These are phyloP conservation scores for Monosporascus sp. DNA, from an alignment of 2,329 filamentous ascomycete species.

Conservation along the genomic window DNA sequence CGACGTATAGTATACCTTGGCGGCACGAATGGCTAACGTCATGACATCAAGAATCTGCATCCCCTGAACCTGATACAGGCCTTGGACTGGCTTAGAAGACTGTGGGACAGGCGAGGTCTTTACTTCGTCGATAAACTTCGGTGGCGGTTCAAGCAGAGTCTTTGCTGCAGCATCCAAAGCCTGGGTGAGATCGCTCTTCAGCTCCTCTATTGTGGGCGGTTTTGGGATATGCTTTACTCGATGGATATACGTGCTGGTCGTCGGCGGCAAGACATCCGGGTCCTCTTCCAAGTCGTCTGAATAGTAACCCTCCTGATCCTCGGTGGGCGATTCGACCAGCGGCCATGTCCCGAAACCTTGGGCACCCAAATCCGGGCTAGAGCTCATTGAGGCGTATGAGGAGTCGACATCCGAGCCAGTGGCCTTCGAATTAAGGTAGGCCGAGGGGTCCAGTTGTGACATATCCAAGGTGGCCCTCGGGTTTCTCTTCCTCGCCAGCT, in stretches of 20 bases:
- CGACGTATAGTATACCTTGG: conserved; percentile 92
- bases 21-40: conserved; percentile 90
- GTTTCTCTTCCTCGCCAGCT: conserved; percentile 69
- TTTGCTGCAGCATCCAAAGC: conserved; percentile 36
- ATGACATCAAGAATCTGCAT: conserved; percentile 89
- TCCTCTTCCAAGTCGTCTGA: conserved; percentile 62
- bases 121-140: conserved; percentile 7
- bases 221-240: conserved; percentile 76
- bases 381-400: conserved; percentile 54
- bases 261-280: conserved; percentile 85
- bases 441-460: conserved; percentile 43
- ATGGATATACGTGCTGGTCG: conserved; percentile 90
- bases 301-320: conserved; percentile 40
- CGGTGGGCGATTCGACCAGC: conserved; percentile 43
- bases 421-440: conserved; percentile 34
- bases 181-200: conserved; percentile 58
- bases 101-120: conserved; percentile 10
- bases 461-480: conserved; percentile 54
- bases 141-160: conserved; percentile 58
- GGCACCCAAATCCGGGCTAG: conserved; percentile 49
- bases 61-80: conserved; percentile 83
- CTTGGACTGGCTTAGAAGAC: conserved; percentile 40
- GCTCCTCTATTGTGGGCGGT: conserved; percentile 73
- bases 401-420: conserved; percentile 49
- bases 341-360: conserved; percentile 31